These are phyloP conservation scores for Cryptococcus hybrid DNA, from an alignment of 1,284 basidiomycete genomes.

Conservation along the genomic window DNA sequence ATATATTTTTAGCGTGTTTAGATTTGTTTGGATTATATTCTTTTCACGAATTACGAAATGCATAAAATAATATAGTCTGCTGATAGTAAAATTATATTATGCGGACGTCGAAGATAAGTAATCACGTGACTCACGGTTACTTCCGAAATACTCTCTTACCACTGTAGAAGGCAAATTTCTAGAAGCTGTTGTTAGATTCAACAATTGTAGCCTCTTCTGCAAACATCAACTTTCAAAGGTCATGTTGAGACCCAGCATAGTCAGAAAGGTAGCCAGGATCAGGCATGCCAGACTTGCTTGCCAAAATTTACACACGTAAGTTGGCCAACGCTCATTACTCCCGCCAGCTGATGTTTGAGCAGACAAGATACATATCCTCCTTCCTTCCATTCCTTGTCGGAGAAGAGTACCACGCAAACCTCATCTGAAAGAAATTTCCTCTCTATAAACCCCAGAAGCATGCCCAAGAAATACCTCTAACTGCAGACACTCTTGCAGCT, in stretches of 20 bases:
- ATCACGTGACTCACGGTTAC: too few species aligned
- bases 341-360: too few species aligned
- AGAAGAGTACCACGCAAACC: background rate
- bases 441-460: slow-evolving; percentile 11
- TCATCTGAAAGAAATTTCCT: background rate
- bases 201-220: background rate
- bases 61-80: background rate
- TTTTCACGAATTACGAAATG: background rate
- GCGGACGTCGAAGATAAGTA: too few species aligned
- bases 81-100: background rate
- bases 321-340: background rate
- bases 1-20: background rate
- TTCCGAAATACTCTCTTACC: background rate
- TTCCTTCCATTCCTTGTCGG: background rate
- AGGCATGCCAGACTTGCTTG: slow-evolving; percentile 1
- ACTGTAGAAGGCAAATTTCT: background rate
- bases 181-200: background rate
- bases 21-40: too few species aligned
- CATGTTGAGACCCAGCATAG: slow-evolving; percentile 21
- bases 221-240: background rate
- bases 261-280: slow-evolving; percentile 12
- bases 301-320: slow-evolving; percentile 2
- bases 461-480: slow-evolving; percentile 5
- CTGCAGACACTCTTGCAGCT: slow-evolving; percentile 7
- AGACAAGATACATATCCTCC: too few species aligned